Percentiles rank a stretch among this genome's conserved stretches.
Conservation (phyloP, 148 eudicot genomes). For the Chenopodium album region DNA sequence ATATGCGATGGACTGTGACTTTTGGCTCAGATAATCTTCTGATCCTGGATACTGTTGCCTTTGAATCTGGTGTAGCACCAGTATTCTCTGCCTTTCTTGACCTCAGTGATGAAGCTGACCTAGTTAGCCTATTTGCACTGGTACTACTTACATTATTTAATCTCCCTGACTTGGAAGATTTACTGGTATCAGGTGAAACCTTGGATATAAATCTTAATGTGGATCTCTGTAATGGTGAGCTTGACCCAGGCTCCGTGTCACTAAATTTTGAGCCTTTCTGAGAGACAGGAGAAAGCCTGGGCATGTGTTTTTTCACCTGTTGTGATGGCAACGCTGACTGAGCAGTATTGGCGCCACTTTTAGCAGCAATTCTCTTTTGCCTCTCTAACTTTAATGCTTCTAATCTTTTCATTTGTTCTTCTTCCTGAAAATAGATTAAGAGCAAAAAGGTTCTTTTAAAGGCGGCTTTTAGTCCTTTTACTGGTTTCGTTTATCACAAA, state of each 20-base stretch:
- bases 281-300: conserved; percentile 66
- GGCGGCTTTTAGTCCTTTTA: not conserved
- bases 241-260: conserved; percentile 85
- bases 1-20: conserved; percentile 36
- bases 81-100: conserved; percentile 49
- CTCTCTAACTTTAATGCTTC: conserved; percentile 84
- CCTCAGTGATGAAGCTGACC: conserved; percentile 71
- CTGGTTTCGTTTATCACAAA: not conserved
- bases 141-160: conserved; percentile 37
- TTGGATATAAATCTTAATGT: conserved; percentile 53
- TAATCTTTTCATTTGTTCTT: conserved; percentile 68
- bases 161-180: conserved; percentile 51
- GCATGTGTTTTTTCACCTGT: conserved; percentile 49
- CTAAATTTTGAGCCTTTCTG: conserved; percentile 82
- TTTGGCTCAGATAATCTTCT: conserved; percentile 96
- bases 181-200: conserved; percentile 49
- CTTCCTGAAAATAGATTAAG: conserved; percentile 55
- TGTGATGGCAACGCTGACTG: conserved; percentile 46
- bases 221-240: conserved; percentile 92
- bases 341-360: conserved; percentile 47
- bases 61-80: conserved; percentile 55
- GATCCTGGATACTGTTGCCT: conserved; percentile 65
- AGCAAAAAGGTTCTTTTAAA: not conserved
- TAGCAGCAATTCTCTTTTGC: conserved; percentile 92
- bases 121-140: conserved; percentile 56